Conservation (phyloP, 1,139 yeast species). For the Saccharomyces hybrid region DNA sequence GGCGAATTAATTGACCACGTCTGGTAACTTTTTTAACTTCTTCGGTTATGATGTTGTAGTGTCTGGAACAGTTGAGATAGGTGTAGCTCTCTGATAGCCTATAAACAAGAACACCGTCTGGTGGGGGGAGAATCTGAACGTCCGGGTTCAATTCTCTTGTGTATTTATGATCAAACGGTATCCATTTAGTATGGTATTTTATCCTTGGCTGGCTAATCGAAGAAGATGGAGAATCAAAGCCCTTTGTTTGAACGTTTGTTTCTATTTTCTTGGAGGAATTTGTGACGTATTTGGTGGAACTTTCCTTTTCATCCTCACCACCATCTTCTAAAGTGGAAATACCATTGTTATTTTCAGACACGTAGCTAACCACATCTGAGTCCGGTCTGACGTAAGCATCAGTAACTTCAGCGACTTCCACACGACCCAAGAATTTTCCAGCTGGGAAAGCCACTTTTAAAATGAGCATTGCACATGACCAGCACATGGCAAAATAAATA, state of each 20-base stretch:
- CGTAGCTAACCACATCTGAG: slow-evolving; percentile 8
- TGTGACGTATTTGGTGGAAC: not conserved
- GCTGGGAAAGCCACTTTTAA: slow-evolving; percentile 73
- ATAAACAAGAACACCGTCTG: slow-evolving; percentile 84
- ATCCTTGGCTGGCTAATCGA: slow-evolving; percentile 12
- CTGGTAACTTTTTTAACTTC: slow-evolving; percentile 56
- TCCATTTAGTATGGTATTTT: slow-evolving; percentile 68
- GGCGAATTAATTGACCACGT: slow-evolving; percentile 47
- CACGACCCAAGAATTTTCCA: slow-evolving; percentile 77
- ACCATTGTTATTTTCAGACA: slow-evolving; percentile 3
- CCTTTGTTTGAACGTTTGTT: slow-evolving; percentile 1
- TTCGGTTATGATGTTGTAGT: slow-evolving; percentile 62
- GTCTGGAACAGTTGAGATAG: slow-evolving; percentile 73
- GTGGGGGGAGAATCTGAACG: slow-evolving; percentile 63
- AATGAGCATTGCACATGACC: slow-evolving; percentile 68
- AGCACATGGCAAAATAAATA: slow-evolving; percentile 82
- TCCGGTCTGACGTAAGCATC: slow-evolving; percentile 42
- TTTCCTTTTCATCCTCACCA: not conserved
- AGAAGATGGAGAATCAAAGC: not conserved
- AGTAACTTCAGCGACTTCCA: slow-evolving; percentile 60
- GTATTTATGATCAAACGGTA: slow-evolving; percentile 53
- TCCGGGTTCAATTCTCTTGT: slow-evolving; percentile 46
- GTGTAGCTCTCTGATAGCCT: slow-evolving; percentile 76
- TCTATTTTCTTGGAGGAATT: slow-evolving; percentile 2
- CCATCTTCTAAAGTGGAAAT: not conserved